A percentile compares a stretch with the other conserved stretches of the same genome.
Conservation (phyloP, 148 eudicot species). For the Vaccinium corymbosum region DNA sequence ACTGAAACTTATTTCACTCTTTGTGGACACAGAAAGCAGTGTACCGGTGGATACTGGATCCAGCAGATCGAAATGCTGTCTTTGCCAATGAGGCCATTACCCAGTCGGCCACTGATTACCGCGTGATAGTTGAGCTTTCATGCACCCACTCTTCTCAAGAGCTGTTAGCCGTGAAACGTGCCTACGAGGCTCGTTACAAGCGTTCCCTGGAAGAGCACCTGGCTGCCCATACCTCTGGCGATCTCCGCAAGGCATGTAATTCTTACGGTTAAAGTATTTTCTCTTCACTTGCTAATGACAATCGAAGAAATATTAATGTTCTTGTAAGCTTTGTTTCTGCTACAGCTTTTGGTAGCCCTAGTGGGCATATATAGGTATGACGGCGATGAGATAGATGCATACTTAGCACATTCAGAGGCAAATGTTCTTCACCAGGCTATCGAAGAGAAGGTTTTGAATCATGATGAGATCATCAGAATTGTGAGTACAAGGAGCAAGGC, state of each 20-base stretch:
- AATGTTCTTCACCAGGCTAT: conserved; percentile 47
- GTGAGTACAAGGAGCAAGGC: conserved; percentile 79
- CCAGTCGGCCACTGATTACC: conserved; percentile 38
- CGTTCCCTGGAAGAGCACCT: conserved; percentile 74
- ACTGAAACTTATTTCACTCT: not conserved
- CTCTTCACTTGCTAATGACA: not conserved
- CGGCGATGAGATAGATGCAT: conserved; percentile 48
- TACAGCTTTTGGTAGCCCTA: conserved; percentile 67
- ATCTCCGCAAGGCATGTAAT: conserved; percentile 53
- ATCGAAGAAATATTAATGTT: not conserved
- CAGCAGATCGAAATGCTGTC: conserved; percentile 72
- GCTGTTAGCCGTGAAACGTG: conserved; percentile 53
- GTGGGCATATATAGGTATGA: conserved; percentile 69
- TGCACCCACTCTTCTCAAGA: conserved; percentile 49
- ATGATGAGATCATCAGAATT: conserved; percentile 73
- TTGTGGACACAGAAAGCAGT: conserved; percentile 57
- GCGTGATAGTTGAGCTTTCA: conserved; percentile 56
- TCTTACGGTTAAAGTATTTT: not conserved
- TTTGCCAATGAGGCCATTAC: conserved; percentile 56
- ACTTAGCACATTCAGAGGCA: conserved; percentile 62
- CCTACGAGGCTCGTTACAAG: conserved; percentile 57
- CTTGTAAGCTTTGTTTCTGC: conserved; percentile 5
- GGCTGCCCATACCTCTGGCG: conserved; percentile 55
- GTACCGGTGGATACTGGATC: conserved; percentile 74
- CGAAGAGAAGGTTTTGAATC: conserved; percentile 42